Percentiles rank a stretch among this genome's conserved stretches.
Conservation (phyloP, 345 rosid genomes). For the Reutealis trisperma region DNA sequence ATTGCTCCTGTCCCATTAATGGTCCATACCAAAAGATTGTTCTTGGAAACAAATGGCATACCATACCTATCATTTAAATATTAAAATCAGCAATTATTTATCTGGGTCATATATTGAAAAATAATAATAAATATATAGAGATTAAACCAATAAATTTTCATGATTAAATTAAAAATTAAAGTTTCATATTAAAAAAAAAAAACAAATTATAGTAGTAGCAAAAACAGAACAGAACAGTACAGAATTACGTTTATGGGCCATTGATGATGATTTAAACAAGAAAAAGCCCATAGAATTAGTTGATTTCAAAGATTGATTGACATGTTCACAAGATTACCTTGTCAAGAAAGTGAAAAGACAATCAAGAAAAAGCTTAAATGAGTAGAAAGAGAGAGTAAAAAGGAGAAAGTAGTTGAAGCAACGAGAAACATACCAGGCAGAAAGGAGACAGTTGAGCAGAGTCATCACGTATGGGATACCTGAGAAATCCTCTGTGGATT, state of each 20-base stretch:
- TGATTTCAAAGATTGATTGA: not conserved
- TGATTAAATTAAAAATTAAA: too few relatives aligned
- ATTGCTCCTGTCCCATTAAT: slow-evolving; percentile 80
- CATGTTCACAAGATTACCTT: not conserved
- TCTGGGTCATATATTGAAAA: not conserved
- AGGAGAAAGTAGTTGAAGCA: not conserved
- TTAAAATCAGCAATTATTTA: not conserved
- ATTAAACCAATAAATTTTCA: not conserved
- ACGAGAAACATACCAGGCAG: slow-evolving; percentile 68
- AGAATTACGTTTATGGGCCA: not conserved
- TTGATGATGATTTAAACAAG: not conserved
- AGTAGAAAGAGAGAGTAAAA: not conserved
- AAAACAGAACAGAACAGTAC: not conserved
- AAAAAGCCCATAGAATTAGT: not conserved
- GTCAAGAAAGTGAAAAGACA: not conserved
- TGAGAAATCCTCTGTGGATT: slow-evolving; percentile 86
- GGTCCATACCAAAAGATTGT: slow-evolving; percentile 76
- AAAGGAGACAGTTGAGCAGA: slow-evolving; percentile 91
- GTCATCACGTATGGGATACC: slow-evolving; percentile 98
- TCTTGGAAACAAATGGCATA: slow-evolving; percentile 78
- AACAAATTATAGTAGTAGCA: not conserved
- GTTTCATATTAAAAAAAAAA: too few relatives aligned
- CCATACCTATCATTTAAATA: slow-evolving; percentile 61
- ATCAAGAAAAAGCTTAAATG: not conserved
- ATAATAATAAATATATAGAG: not conserved